These are phyloP conservation scores for Phascolomyces articulosus DNA, from an alignment of 371 early-diverging fungal genomes.

Conservation along the genomic window DNA sequence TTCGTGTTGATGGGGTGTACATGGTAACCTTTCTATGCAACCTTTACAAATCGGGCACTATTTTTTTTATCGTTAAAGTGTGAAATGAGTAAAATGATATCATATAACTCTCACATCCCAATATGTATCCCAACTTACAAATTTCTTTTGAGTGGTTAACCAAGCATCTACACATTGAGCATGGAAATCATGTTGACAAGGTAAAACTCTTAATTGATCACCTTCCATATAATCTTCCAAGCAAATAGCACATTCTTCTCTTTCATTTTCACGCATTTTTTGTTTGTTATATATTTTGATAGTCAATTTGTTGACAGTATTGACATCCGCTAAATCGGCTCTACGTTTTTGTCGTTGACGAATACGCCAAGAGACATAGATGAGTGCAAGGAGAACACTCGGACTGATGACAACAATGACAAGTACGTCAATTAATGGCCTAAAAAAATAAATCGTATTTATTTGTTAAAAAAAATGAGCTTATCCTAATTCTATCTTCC, in stretches of 20 bases:
- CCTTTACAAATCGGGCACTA: conserved; percentile 14
- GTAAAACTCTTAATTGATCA: conserved; percentile 78
- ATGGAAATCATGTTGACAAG: conserved; percentile 94
- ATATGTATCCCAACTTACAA: too few relatives aligned
- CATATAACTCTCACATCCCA: too few relatives aligned
- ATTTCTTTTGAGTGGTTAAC: conserved; percentile 81
- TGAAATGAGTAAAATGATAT: too few relatives aligned
- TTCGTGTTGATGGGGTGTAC: neutral
- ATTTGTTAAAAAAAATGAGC: too few relatives aligned
- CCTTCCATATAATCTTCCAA: conserved; percentile 85
- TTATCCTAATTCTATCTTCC: neutral
- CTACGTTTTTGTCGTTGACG: conserved; percentile 60
- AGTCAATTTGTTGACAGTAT: conserved; percentile 65
- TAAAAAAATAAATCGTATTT: too few relatives aligned
- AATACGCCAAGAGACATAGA: conserved; percentile 69
- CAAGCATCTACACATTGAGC: conserved; percentile 88
- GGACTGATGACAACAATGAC: conserved; percentile 72
- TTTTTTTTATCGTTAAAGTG: neutral
- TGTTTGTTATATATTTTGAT: conserved; percentile 59
- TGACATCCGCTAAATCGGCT: conserved; percentile 67
- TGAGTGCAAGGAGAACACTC: conserved; percentile 67
- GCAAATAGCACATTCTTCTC: conserved; percentile 92
- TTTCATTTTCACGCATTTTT: conserved; percentile 62
- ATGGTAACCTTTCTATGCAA: neutral
- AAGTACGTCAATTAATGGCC: conserved; percentile 74